Evolutionary conservation across 805 yeast species (phyloP).

Genomic region (Tetrapisispora namnaoensis): DNA sequence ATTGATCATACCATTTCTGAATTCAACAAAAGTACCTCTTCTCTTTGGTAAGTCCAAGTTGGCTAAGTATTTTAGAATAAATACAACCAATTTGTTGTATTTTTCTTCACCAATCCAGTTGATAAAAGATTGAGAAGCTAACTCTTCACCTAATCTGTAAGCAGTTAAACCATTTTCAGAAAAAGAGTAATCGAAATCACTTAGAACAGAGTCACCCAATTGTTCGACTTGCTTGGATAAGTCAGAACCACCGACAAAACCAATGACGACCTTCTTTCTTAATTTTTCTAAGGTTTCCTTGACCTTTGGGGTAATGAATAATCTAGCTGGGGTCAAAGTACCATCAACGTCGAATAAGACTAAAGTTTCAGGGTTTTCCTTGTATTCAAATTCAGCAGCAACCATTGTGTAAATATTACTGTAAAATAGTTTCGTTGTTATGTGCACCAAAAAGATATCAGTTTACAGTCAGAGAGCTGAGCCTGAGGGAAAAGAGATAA

Average conservation of each 20-base stretch:
- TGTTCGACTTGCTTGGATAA: slow-evolving; percentile 92
- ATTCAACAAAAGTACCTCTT: slow-evolving; percentile 98
- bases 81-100: slow-evolving; percentile 81
- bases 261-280: slow-evolving; percentile 88
- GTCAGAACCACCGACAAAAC: slow-evolving; percentile 97
- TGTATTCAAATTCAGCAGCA: slow-evolving; percentile 47
- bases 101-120: slow-evolving; percentile 91
- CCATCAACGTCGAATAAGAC: slow-evolving; percentile 98
- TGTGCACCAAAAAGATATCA: not conserved
- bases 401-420: not conserved
- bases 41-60: slow-evolving; percentile 87
- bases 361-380: slow-evolving; percentile 75
- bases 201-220: slow-evolving; percentile 69
- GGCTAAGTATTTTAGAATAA: slow-evolving; percentile 74
- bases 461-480: slow-evolving; percentile 1
- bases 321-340: slow-evolving; percentile 95
- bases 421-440: not conserved
- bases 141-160: slow-evolving; percentile 77
- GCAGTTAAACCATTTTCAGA: slow-evolving; percentile 98
- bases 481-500: not conserved
- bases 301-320: slow-evolving; percentile 68
- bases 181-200: slow-evolving; percentile 89
- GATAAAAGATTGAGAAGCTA: slow-evolving; percentile 91
- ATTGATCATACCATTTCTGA: slow-evolving; percentile 99
- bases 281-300: slow-evolving; percentile 56